These are phyloP conservation scores for Mariannaea elegans DNA, from an alignment of 2,329 filamentous ascomycete species.

Conservation along the genomic window DNA sequence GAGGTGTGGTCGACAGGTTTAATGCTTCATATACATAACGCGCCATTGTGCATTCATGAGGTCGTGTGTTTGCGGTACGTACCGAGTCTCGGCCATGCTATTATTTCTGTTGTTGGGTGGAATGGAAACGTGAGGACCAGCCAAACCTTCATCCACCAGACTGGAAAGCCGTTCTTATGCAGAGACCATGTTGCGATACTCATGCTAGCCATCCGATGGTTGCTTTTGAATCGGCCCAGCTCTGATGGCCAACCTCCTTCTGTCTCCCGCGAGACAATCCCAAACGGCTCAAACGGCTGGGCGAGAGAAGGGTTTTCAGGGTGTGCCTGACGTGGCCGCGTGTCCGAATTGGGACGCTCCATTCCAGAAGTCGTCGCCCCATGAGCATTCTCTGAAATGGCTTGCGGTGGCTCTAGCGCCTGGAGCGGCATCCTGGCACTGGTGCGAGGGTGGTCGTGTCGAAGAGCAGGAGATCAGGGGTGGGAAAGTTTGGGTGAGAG, in stretches of 20 bases:
- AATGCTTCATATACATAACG: neutral
- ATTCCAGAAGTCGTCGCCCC: conserved; percentile 36
- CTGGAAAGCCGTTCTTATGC: neutral
- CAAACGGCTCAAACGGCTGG: conserved; percentile 13
- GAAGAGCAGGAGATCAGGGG: conserved; percentile 4
- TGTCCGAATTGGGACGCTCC: conserved; percentile 37
- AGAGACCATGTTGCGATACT: neutral
- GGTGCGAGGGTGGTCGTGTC: conserved; percentile 6
- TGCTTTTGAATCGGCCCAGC: conserved; percentile 11
- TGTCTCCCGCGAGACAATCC: neutral
- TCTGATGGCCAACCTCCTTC: neutral
- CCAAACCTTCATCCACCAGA: neutral
- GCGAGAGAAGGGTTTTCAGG: conserved; percentile 8
- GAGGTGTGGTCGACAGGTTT: neutral
- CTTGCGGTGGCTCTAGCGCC: conserved; percentile 36
- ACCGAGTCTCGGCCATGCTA: neutral
- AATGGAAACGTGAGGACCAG: neutral
- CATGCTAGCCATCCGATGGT: neutral
- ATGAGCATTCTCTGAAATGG: conserved; percentile 39
- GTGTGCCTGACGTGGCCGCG: conserved; percentile 30
- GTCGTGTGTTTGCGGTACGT: conserved; percentile 5
- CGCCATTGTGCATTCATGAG: neutral
- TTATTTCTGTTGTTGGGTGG: neutral
- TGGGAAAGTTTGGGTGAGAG: conserved; percentile 8
- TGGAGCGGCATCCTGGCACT: conserved; percentile 27